Percentiles rank a stretch among this genome's conserved stretches.
Evolutionary conservation across 345 rosid genomes (phyloP).

Genomic region (Iberis pinnata): DNA sequence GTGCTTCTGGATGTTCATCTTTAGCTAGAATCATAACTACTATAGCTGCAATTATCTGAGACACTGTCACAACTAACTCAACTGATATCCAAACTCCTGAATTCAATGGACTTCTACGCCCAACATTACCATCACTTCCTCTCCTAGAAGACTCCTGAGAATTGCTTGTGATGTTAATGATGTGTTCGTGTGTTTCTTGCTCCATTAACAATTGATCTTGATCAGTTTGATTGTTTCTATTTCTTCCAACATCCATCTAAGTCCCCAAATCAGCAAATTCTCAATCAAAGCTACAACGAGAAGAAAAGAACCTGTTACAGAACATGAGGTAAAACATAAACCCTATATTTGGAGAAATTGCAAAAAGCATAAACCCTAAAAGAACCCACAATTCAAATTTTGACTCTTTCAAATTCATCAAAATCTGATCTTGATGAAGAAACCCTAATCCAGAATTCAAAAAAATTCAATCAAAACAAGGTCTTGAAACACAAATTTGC

Average conservation of each 20-base stretch:
- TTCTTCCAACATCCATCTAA: constrained; percentile 58
- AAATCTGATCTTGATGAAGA: too few relatives aligned
- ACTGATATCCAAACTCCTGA: constrained; percentile 79
- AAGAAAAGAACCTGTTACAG: too few relatives aligned
- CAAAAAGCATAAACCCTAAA: too few relatives aligned
- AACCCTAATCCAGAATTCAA: too few relatives aligned
- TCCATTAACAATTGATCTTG: constrained; percentile 65
- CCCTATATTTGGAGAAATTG: too few relatives aligned
- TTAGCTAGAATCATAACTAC: constrained; percentile 57
- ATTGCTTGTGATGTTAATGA: constrained; percentile 45
- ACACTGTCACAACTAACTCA: constrained; percentile 57
- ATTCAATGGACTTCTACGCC: constrained; percentile 64
- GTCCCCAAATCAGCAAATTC: too few relatives aligned
- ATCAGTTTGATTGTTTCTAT: constrained; percentile 36
- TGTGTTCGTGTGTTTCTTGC: constrained; percentile 42
- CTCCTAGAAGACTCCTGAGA: constrained; percentile 43
- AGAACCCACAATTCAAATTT: too few relatives aligned
- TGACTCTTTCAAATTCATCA: too few relatives aligned
- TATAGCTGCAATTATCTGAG: constrained; percentile 73
- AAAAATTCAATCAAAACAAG: too few relatives aligned
- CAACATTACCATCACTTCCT: constrained; percentile 41
- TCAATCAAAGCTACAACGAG: too few relatives aligned
- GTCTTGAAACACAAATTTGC: too few relatives aligned
- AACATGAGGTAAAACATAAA: too few relatives aligned
- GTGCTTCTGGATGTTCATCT: constrained; percentile 73